phyloP scores from a whole-genome alignment of 192 early-diverging fungal genomes.

The Dissophora globulifera region DNA sequence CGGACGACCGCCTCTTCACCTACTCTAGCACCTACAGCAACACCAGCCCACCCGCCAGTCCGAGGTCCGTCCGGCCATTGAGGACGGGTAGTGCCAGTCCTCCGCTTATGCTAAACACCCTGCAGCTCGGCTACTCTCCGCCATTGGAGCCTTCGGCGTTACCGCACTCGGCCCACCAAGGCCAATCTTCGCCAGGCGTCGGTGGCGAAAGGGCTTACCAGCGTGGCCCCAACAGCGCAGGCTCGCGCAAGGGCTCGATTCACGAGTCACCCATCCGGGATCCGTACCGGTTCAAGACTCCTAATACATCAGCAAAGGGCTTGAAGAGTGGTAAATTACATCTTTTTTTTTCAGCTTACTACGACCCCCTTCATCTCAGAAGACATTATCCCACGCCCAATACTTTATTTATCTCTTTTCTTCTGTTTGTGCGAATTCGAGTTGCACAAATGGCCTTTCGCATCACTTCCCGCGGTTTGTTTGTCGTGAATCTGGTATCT shows the following conservation, averaged over 20 bases:
- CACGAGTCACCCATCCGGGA: conserved; percentile 20
- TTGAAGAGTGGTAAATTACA: conserved; percentile 18
- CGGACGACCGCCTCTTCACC: conserved; percentile 5
- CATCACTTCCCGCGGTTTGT: too few relatives aligned
- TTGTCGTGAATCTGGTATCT: too few relatives aligned
- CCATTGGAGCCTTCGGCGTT: conserved; percentile 1
- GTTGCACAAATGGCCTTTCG: too few relatives aligned
- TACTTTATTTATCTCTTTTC: not conserved
- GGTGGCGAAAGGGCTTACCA: not conserved
- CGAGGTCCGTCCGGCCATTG: not conserved
- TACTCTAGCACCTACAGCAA: conserved; percentile 6
- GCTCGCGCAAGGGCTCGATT: conserved; percentile 3
- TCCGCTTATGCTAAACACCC: conserved; percentile 9
- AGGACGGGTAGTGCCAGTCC: conserved; percentile 11
- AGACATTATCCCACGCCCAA: too few relatives aligned
- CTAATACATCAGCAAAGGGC: conserved; percentile 11
- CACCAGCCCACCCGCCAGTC: conserved; percentile 9
- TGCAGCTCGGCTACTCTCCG: conserved; percentile 1
- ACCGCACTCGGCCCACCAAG: not conserved
- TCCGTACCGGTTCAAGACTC: conserved; percentile 22
- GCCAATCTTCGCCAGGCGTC: not conserved
- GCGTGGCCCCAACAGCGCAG: not conserved
- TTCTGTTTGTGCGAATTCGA: not conserved
- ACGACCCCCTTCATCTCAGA: not conserved
- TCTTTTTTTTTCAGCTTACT: conserved; percentile 12